These are phyloP conservation scores for Rhodotorula sphaerocarpa DNA, from an alignment of 768 basidiomycete genomes.

Conservation along the genomic window DNA sequence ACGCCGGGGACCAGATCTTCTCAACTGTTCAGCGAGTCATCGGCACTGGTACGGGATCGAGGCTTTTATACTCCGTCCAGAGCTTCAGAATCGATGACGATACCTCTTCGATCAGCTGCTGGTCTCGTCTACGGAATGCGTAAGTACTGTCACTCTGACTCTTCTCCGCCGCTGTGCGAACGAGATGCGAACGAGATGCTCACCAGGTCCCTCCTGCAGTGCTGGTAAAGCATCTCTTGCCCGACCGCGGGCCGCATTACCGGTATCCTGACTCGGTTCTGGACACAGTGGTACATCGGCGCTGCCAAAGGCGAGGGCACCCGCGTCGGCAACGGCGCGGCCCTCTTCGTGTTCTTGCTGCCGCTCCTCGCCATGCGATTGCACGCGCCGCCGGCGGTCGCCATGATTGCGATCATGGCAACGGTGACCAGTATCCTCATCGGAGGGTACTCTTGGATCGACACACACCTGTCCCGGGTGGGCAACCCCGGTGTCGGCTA, in stretches of 20 bases:
- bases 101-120: slow-evolving; percentile 25
- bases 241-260: background rate
- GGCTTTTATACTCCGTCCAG: no score
- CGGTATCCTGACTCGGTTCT: background rate
- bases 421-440: slow-evolving; percentile 42
- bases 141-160: slow-evolving; percentile 21
- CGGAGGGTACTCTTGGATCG: slow-evolving; percentile 56
- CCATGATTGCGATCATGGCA: slow-evolving; percentile 41
- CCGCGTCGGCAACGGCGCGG: slow-evolving; percentile 52
- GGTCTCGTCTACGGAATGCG: slow-evolving; percentile 49
- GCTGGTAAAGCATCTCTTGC: background rate
- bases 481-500: slow-evolving; percentile 51
- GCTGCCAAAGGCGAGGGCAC: slow-evolving; percentile 50
- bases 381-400: slow-evolving; percentile 44
- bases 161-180: background rate
- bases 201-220: no score
- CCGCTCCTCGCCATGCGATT: slow-evolving; percentile 52
- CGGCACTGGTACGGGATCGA: slow-evolving; percentile 48
- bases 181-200: no score
- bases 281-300: slow-evolving; percentile 49
- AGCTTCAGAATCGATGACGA: no score
- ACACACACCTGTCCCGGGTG: slow-evolving; percentile 47
- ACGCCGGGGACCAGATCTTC: slow-evolving; percentile 51
- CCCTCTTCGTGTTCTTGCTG: slow-evolving; percentile 41
- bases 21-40: slow-evolving; percentile 48